Base-by-base conservation (phyloP, 2,329 filamentous ascomycete genomes). In the Coniochaeta prunicola region DNA sequence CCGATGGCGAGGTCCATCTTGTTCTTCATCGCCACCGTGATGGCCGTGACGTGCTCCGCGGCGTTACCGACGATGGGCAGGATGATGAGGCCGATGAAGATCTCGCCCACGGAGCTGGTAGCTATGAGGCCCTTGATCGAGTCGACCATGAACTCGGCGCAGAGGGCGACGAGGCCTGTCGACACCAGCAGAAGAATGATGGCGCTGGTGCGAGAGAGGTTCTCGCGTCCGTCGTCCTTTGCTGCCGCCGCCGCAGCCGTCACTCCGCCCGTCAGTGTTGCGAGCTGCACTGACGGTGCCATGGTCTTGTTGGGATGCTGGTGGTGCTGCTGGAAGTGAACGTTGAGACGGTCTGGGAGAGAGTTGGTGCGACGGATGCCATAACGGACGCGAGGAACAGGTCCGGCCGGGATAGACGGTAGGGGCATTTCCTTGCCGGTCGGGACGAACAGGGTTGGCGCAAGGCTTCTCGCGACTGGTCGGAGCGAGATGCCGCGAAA, bases 341-440 rank as follows among this genome's bases (percentile, higher is more conserved):
- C 12, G 61, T 82, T 84, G 9, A 91, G 79, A 19, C 87, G 82
- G 65, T 88, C 87, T 0, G 89, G 89, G 2, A 92, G 79, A 0
- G 89, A 92, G 68, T 84, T 90, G 21, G 89, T 90, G 58, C 89
- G 82, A 59, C 88, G 86, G 57, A 91, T 84, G n/a, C 83, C 83
- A 64, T 83, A 83, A 45, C 81, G 78, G 59, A 86, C 80, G 31
- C 80, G 78, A 6, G 84, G 82, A 48, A 84, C 76, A 12, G 78
- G 76, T 2, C 81, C 77, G 9, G 72, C 62, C 3, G 75, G 66
- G 4, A 68, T 67, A 7, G 69, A 59, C 13, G 70, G 64, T 2
- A 64, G 28, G 24, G 45, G 45, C 40, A 45, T 45, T 26, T 50
- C 21, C 15, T 50, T 50, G 4, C 45, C 45, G 13, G 45, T 50